Conservation (phyloP, 176 grass and related monocot genomes). For the Alopecurus myosuroides region DNA sequence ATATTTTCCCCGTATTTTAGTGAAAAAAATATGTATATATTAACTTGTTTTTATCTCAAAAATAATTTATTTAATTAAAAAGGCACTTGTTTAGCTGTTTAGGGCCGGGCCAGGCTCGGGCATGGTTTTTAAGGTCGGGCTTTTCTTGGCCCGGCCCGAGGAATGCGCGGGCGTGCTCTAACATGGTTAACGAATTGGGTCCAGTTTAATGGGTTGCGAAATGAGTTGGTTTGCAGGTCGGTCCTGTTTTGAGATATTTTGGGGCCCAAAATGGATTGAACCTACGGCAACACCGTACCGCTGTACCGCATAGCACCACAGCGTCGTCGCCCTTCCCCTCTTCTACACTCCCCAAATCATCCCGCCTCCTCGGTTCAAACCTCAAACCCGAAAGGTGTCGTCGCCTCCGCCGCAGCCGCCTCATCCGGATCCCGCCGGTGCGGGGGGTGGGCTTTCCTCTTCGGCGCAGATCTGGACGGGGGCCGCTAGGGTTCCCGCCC, state of each 20-base stretch:
- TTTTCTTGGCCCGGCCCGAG: too few species aligned
- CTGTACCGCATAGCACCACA: not conserved
- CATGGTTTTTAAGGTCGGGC: too few species aligned
- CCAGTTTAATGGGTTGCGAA: not conserved
- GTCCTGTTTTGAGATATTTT: not conserved
- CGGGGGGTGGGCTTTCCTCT: not conserved
- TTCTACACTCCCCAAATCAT: constrained; percentile 1
- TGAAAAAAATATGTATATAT: too few species aligned
- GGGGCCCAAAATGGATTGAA: not conserved
- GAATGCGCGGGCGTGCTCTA: too few species aligned
- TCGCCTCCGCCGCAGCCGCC: constrained; percentile 4
- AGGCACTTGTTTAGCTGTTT: too few species aligned
- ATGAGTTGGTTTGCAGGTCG: not conserved
- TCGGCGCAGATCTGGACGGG: not conserved
- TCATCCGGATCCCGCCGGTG: not conserved
- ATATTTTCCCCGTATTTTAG: too few species aligned
- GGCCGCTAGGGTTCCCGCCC: not conserved
- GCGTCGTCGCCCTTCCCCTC: not conserved
- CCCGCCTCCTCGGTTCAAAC: constrained; percentile 21
- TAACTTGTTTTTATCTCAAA: too few species aligned
- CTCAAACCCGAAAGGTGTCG: not conserved
- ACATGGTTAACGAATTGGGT: not conserved
- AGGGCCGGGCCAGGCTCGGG: too few species aligned
- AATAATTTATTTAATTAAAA: too few species aligned
- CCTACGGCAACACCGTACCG: not conserved